Percentiles rank a stretch among this genome's conserved stretches.
Evolutionary conservation across 495 filamentous ascomycete species (phyloP).

Genomic region (Daldinia loculata): DNA sequence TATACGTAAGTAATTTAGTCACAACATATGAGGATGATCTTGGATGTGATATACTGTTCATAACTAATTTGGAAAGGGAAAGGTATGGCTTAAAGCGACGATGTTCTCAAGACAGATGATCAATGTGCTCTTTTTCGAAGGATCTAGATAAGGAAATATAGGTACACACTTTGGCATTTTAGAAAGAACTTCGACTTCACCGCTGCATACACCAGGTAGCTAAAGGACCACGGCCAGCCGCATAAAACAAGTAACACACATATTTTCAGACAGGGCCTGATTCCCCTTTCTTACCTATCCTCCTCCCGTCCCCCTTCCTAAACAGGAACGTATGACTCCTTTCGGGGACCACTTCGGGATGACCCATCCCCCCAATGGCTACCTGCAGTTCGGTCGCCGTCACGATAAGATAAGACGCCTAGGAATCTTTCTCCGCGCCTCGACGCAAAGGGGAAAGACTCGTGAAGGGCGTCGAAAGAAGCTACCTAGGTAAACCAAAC

Average conservation of each 20-base stretch:
- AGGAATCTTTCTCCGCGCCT: conserved; percentile 22
- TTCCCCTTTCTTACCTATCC: not conserved
- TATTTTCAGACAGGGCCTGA: not conserved
- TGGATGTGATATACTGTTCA: too few relatives aligned
- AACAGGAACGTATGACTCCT: not conserved
- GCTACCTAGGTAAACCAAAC: not conserved
- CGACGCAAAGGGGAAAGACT: conserved; percentile 15
- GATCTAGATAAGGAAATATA: not conserved
- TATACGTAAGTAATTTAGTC: not conserved
- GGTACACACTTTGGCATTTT: not conserved
- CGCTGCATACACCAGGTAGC: not conserved
- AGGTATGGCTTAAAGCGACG: not conserved
- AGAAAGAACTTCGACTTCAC: not conserved
- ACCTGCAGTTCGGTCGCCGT: conserved; percentile 15
- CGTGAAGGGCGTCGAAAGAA: conserved; percentile 1
- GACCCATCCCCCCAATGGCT: conserved; percentile 13
- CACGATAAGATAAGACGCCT: conserved; percentile 19
- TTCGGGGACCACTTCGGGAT: not conserved
- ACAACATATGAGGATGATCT: too few relatives aligned
- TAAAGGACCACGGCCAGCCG: not conserved
- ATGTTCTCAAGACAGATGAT: not conserved
- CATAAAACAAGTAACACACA: not conserved
- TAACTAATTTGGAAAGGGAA: not conserved
- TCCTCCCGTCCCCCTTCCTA: not conserved
- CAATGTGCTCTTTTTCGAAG: not conserved